These are phyloP conservation scores for Wickerhamia fluorescens DNA, from an alignment of 805 yeast species.

Conservation along the genomic window DNA sequence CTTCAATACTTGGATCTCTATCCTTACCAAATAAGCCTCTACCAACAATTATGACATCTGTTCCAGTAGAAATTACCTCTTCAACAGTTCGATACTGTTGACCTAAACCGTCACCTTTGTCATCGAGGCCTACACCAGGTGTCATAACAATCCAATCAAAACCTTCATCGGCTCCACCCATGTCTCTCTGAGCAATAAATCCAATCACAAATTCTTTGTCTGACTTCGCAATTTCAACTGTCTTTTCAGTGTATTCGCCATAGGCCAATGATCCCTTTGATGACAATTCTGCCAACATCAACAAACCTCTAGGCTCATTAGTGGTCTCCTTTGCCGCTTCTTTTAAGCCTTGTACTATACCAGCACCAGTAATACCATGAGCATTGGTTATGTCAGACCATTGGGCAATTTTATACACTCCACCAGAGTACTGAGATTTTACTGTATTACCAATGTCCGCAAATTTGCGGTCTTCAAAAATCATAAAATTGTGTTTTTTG, in stretches of 20 bases:
- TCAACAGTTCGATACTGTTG: constrained; percentile 94
- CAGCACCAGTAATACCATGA: constrained; percentile 94
- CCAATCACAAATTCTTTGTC: constrained; percentile 93
- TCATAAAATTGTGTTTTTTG: constrained; percentile 76
- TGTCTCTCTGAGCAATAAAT: constrained; percentile 85
- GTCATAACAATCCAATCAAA: constrained; percentile 97
- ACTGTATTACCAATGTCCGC: constrained; percentile 99
- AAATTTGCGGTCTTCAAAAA: constrained; percentile 95
- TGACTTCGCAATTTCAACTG: constrained; percentile 77
- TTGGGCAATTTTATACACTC: constrained; percentile 78
- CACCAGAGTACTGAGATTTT: constrained; percentile 86
- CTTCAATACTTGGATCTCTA: constrained; percentile 83
- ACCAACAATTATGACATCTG: constrained; percentile 96
- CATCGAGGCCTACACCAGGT: constrained; percentile 98
- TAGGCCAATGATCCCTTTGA: constrained; percentile 90
- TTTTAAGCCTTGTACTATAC: constrained; percentile 82
- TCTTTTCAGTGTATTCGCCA: constrained; percentile 82
- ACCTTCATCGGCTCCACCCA: constrained; percentile 78
- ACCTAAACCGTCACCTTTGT: constrained; percentile 91
- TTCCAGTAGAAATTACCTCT: constrained; percentile 77
- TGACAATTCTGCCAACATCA: constrained; percentile 94
- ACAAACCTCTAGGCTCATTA: constrained; percentile 74
- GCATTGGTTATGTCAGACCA: constrained; percentile 99
- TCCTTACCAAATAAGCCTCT: constrained; percentile 94
- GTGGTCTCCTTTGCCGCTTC: constrained; percentile 71